phyloP scores from a whole-genome alignment of 495 filamentous ascomycete genomes.

The Mytilinidion resinicola region DNA sequence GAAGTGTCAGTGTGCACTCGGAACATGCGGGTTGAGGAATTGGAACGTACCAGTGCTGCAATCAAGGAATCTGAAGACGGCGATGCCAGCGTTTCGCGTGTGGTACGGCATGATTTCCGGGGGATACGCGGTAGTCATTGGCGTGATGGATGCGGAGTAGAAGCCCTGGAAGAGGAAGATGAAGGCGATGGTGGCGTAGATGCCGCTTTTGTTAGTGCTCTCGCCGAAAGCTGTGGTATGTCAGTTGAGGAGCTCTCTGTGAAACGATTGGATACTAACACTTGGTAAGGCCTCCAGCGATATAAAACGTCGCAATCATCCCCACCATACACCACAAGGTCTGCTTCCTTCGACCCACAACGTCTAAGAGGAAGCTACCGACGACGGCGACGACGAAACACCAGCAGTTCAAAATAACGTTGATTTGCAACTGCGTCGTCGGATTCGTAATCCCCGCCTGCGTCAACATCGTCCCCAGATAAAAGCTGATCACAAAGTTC shows the following conservation, averaged over 20 bases:
- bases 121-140: conserved; percentile 8
- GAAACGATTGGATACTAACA: no score
- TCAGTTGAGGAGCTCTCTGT: not conserved
- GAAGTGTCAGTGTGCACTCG: no score
- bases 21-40: no score
- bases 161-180: conserved; percentile 14
- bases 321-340: no score
- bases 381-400: conserved; percentile 5
- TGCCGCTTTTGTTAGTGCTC: conserved; percentile 4
- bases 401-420: conserved; percentile 9
- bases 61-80: conserved; percentile 9
- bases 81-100: conserved; percentile 10
- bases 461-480: conserved; percentile 11
- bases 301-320: no score
- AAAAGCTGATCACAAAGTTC: conserved; percentile 15
- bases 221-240: not conserved
- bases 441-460: conserved; percentile 7
- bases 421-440: conserved; percentile 13
- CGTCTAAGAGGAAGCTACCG: conserved; percentile 3
- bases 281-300: no score
- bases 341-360: conserved; percentile 7
- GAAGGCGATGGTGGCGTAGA: conserved; percentile 16
- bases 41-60: conserved; percentile 4
- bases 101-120: conserved; percentile 11
- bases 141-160: conserved; percentile 12